Evolutionary conservation across 768 basidiomycete species (phyloP), one percentile per base, ranked within the genome.

Genomic region (Phanerodontia chrysosporium): DNA sequence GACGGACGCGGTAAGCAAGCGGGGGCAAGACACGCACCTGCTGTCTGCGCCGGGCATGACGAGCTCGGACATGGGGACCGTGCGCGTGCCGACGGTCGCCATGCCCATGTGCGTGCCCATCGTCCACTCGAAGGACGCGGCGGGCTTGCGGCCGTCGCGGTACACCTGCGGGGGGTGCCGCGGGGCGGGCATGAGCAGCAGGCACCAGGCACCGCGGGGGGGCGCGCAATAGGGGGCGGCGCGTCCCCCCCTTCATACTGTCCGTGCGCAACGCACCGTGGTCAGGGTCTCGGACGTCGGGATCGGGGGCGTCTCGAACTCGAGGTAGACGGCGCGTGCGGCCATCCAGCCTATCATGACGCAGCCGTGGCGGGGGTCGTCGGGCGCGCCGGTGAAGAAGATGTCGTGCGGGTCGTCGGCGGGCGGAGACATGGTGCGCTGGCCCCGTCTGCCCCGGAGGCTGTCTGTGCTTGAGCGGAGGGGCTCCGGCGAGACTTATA

Each of bases 311-410:
- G 88, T 90, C 68, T 85, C 82, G 70, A 90, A 89, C 67, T 78
- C 81, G 68, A 84, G 82, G 74, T 82, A 86, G 64, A 87, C 71
- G 0, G 81, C 80, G 63, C 75, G 75, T 49, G 58, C 53, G 53
- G 60, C 62, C 45, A 62, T 56, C 53, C 55, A 66, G 42, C 87
- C 86, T 64, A 89, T 88, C 73, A 89, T 73, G 58, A 83, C 78
- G 68, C 84, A 86, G 58, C 76, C 78, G 58, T 80, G 66, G 56
- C 87, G 82, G 46, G 87, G 86, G 73, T 90, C n/a, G n/a, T n/a
- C 80, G 70, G 85, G 84, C 67, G 76, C 75, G 57, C 86, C 84
- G 49, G 86, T 85, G 77, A 89, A 90, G 73, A 81, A 88, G 32
- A 90, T 63, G 44, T 70, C 69, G 56, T 62, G 62, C 24, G 45